Conservation (phyloP, 2,329 filamentous ascomycete species). For the Aureobasidium subglaciale region DNA sequence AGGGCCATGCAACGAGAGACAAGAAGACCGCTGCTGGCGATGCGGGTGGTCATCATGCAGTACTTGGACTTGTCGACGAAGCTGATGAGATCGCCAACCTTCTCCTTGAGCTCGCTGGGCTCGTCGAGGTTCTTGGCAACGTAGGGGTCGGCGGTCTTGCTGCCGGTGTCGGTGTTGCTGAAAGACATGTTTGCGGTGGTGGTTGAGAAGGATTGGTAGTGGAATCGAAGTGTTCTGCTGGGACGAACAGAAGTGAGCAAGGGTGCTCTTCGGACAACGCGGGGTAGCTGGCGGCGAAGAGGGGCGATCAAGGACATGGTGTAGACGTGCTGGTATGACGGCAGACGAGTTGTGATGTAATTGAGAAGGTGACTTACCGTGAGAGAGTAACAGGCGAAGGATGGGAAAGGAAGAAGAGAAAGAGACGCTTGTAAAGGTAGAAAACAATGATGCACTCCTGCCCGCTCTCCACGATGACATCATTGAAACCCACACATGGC, state of each 20-base stretch:
- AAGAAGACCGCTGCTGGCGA: conserved; percentile 56
- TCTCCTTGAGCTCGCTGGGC: conserved; percentile 56
- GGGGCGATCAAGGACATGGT: conserved; percentile 18
- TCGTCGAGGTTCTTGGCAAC: conserved; percentile 71
- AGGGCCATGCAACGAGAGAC: conserved; percentile 82
- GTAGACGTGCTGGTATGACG: neutral
- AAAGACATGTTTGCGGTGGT: conserved; percentile 33
- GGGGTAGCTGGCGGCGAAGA: conserved; percentile 18
- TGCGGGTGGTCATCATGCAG: conserved; percentile 80
- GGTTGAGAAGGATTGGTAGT: conserved; percentile 11
- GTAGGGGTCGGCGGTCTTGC: conserved; percentile 69
- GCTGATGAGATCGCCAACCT: conserved; percentile 63
- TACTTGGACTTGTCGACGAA: conserved; percentile 73
- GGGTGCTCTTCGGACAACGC: conserved; percentile 8
- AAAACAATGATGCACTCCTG: conserved; percentile 14
- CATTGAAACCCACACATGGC: neutral
- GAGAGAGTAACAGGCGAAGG: neutral
- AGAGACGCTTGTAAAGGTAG: conserved; percentile 13
- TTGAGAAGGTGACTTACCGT: conserved; percentile 1
- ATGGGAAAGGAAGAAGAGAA: conserved; percentile 14
- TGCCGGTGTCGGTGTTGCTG: conserved; percentile 55
- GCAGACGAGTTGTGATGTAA: neutral
- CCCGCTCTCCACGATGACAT: neutral
- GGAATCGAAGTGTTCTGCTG: conserved; percentile 3
- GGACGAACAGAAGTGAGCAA: conserved; percentile 10